Evolutionary conservation across 305 asterid species (phyloP), one percentile per base, ranked within the genome.

Genomic region (Fraxinus ornus): DNA sequence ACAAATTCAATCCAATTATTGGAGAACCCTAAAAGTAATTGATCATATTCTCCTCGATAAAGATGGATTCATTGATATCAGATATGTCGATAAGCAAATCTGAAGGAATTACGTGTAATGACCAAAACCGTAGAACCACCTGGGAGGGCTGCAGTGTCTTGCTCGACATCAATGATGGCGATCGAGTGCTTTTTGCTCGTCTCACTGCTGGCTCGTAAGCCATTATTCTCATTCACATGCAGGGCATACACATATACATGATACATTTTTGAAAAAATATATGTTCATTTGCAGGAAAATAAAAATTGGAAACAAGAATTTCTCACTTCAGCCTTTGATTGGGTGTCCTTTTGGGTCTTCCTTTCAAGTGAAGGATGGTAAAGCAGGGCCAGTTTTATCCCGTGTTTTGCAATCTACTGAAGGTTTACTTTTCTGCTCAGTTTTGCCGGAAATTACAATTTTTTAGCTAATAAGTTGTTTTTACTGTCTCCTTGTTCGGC

Each of bases 131-230:
- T 60, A 89, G 98, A 88, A 83, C 90, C 82, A 93, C 99, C 21
- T 94, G 96, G 96, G 99, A 94, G 80, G 98, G 99, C 33, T 94
- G 98, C 89, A 95, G 92, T 80, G 98, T 94, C 52, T 89, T 95
- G 94, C 98, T 95, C 12, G 99, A 95, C 88, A 90, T 94, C 85
- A 95, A 95, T 79, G 98, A 93, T 57, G 99, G 99, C 19, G 97
- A 94, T 82, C 90, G 98, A 8, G 88, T 94, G 88, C 94, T 94
- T 85, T 94, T 94, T 70, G 93, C 97, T 84, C 99, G 98, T 78
- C 96, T 94, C 79, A 94, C 96, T 1, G 74, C 90, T 33, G 93
- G 95, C 86, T 88, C 98, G 99, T 94, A 89, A 90, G 96, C 75
- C 49, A 68, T 85, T 24, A 7, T 17, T 7, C 52, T 77, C 57